Conservation (phyloP, 495 filamentous ascomycete species). For the Aspergillus biplanus region DNA sequence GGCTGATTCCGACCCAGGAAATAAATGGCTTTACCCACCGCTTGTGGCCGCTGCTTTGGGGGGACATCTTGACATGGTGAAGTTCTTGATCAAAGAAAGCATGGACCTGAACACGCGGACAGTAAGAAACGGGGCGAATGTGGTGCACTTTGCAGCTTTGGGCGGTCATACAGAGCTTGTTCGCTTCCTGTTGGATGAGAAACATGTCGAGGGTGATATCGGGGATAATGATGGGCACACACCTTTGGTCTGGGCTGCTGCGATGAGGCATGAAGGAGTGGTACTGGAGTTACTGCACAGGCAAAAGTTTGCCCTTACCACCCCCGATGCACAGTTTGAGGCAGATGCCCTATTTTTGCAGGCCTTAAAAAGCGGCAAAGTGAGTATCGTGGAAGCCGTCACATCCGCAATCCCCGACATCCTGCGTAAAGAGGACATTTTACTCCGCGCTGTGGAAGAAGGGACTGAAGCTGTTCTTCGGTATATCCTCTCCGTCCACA, state of each 20-base stretch:
- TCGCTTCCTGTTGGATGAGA: background rate
- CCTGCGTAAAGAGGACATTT: background rate
- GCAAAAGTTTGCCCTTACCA: background rate
- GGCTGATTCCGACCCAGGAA: background rate
- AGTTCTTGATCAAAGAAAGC: background rate
- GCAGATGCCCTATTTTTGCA: background rate
- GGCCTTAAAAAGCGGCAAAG: background rate
- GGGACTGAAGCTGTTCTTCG: conserved; percentile 1
- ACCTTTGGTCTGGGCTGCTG: conserved; percentile 1
- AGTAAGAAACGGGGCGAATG: background rate
- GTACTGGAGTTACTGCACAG: conserved; percentile 1
- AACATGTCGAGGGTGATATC: background rate
- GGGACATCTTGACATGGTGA: background rate
- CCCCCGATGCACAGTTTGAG: background rate
- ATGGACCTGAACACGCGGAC: background rate
- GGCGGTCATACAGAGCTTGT: conserved; percentile 1
- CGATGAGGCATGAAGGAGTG: background rate
- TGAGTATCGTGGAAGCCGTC: background rate
- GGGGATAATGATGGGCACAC: background rate
- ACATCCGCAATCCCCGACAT: background rate
- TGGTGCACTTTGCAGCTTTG: conserved; percentile 6
- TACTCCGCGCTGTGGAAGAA: background rate
- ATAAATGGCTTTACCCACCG: conserved; percentile 9
- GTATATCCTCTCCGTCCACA: background rate
- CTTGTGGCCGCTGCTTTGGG: conserved; percentile 4